These are phyloP conservation scores for Sporothrix variecibatus DNA, from an alignment of 2,329 filamentous ascomycete species.

Conservation along the genomic window DNA sequence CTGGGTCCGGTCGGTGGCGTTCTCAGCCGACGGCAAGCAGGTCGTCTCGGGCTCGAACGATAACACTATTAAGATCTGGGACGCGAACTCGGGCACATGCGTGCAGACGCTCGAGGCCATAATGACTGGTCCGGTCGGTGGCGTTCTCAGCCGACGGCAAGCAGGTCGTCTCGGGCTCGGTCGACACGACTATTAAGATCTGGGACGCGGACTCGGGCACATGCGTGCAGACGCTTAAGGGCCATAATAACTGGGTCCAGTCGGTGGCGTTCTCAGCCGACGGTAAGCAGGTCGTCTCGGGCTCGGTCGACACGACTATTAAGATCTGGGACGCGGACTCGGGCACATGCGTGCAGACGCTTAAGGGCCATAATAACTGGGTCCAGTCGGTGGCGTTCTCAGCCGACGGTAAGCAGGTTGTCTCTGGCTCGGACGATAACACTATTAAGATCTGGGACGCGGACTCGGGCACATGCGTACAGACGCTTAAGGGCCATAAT, in stretches of 20 bases:
- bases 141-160: neutral
- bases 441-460: too few relatives aligned
- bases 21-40: neutral
- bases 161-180: neutral
- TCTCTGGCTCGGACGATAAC: too few relatives aligned
- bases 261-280: slow-evolving; percentile 17
- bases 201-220: too few relatives aligned
- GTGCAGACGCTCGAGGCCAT: too few relatives aligned
- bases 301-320: slow-evolving; percentile 13
- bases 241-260: neutral
- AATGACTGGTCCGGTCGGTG: too few relatives aligned
- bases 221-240: slow-evolving; percentile 9
- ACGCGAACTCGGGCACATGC: too few relatives aligned
- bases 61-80: too few relatives aligned
- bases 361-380: too few relatives aligned
- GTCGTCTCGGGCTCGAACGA: neutral
- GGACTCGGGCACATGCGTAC: too few relatives aligned
- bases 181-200: too few relatives aligned
- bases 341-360: neutral
- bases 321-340: slow-evolving; percentile 19
- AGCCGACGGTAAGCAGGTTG: too few relatives aligned
- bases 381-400: neutral
- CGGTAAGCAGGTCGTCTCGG: slow-evolving; percentile 12
- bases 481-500: slow-evolving; percentile 13
- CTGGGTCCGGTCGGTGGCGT: too few relatives aligned